phyloP scores from a whole-genome alignment of 192 early-diverging fungal species.

The Linderina pennispora region DNA sequence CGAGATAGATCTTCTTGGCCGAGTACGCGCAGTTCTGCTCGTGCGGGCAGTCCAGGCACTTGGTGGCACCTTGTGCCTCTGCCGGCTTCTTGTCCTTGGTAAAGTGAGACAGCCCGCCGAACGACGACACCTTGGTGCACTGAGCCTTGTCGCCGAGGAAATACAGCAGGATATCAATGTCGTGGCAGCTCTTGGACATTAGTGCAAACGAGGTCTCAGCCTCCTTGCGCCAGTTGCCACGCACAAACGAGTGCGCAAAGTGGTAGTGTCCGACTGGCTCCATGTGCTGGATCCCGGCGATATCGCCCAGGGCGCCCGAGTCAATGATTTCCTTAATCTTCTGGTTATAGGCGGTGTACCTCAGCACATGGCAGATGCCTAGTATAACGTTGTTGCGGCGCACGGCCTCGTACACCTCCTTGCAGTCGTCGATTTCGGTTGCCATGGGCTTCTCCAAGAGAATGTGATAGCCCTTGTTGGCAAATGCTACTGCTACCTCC shows the following conservation, averaged over 20 bases:
- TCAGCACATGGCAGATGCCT: slow-evolving; percentile 50
- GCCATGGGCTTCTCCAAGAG: slow-evolving; percentile 69
- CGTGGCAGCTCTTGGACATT: slow-evolving; percentile 58
- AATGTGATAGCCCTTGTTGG: slow-evolving; percentile 52
- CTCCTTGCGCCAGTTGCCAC: slow-evolving; percentile 61
- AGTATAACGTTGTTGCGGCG: slow-evolving; percentile 33
- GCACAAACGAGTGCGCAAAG: slow-evolving; percentile 60
- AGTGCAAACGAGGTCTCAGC: slow-evolving; percentile 50
- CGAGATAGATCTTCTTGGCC: slow-evolving; percentile 53
- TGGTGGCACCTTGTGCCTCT: slow-evolving; percentile 49
- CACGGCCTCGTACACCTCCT: slow-evolving; percentile 43
- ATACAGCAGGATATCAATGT: slow-evolving; percentile 50
- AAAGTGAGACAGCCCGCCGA: slow-evolving; percentile 59
- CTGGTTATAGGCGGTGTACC: slow-evolving; percentile 55
- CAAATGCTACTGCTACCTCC: slow-evolving; percentile 48
- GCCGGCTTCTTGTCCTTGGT: slow-evolving; percentile 48
- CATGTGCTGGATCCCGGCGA: slow-evolving; percentile 58
- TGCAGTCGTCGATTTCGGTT: slow-evolving; percentile 44
- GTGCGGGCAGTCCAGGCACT: slow-evolving; percentile 51
- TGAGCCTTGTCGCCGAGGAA: slow-evolving; percentile 25
- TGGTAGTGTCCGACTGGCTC: slow-evolving; percentile 65
- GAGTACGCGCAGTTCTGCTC: slow-evolving; percentile 56
- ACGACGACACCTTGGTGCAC: slow-evolving; percentile 45
- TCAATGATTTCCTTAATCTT: slow-evolving; percentile 54
- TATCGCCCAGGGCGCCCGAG: slow-evolving; percentile 47